Base-by-base conservation (phyloP, 2,329 filamentous ascomycete species). In the Gyromitra esculenta region DNA sequence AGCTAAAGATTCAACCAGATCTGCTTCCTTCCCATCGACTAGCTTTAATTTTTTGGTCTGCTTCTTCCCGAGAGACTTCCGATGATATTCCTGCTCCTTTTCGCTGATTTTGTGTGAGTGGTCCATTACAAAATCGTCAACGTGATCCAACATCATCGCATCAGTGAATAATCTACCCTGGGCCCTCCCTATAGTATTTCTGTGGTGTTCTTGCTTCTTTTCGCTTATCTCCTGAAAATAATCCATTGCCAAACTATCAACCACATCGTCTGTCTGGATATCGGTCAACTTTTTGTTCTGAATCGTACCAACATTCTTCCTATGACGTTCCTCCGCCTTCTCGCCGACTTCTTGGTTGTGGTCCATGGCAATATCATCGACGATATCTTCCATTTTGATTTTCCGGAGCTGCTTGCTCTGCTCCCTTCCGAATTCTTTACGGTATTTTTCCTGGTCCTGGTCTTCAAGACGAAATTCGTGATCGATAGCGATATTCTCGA, bases 401-500 rank as follows among this genome's bases (percentile, higher is more conserved):
- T 65, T 25, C 5, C 31, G 57, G 21, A 64, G 57, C 6, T 39
- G n/a, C 15, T 48, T 65, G 37, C 25, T 65, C 60, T 64, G 43
- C 21, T 70, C 48, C 15, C 31, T 56, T 25, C 71, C 75, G 5
- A 43, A 11, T 18, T 43, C 56, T 7, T 54, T 75, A 21, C 75
- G 59, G 31, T 54, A 18, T 43, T 41, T 69, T 41, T 77, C 75
- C n/a, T 48, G 57, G 15, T n/a, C 50, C 43, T 64, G 57, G 31
- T 77, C 75, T 7, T 52, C 60, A 59, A 77, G 39, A 15, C 41
- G 37, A 15, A 75, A 64, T 15, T 70, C 71, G 45, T 60, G 65
- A n/a, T 77, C 75, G 11, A 77, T 59, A 13, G 64, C 75, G 13
- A 75, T 15, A 65, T 70, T 60, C 50, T 77, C 75, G 37, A 75